phyloP scores from a whole-genome alignment of 495 filamentous ascomycete genomes.

The Sabuloglossum arenarium region DNA sequence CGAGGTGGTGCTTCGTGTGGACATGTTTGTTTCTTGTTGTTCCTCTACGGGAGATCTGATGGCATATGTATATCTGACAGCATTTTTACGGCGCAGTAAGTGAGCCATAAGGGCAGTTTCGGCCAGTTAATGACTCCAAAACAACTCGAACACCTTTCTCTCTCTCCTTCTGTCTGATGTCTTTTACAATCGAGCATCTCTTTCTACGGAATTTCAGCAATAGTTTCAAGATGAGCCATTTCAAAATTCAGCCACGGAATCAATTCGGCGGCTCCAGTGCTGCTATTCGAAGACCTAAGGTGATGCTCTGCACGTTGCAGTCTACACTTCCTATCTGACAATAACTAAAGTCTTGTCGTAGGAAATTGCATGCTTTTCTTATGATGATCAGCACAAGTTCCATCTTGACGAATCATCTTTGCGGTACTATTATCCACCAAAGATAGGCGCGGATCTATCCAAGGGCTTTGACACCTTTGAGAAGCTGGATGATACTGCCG shows the following conservation, averaged over 20 bases:
- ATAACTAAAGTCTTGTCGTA: slow-evolving; percentile 12
- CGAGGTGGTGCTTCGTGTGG: slow-evolving; percentile 11
- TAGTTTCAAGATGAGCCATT: slow-evolving; percentile 18
- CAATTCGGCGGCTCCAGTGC: slow-evolving; percentile 39
- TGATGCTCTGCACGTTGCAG: slow-evolving; percentile 10
- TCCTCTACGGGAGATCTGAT: background rate
- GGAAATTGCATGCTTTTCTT: slow-evolving; percentile 86
- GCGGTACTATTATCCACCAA: slow-evolving; percentile 70
- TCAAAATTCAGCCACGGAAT: slow-evolving; percentile 40
- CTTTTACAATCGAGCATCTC: background rate
- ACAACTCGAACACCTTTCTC: background rate
- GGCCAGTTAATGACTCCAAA: no score
- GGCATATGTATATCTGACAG: no score
- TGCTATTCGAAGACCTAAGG: slow-evolving; percentile 46
- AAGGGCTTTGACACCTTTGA: slow-evolving; percentile 64
- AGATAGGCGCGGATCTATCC: slow-evolving; percentile 48
- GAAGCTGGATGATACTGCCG: slow-evolving; percentile 57
- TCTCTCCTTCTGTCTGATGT: background rate
- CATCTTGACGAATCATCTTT: slow-evolving; percentile 56
- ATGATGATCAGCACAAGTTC: slow-evolving; percentile 61
- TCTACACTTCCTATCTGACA: background rate
- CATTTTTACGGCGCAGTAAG: no score
- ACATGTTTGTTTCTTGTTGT: background rate
- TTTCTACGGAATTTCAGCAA: no score
- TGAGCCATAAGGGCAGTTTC: no score